A percentile compares a stretch with the other conserved stretches of the same genome.
phyloP scores from a whole-genome alignment of 2,329 filamentous ascomycete genomes.

The Ascocoryne sarcoides region DNA sequence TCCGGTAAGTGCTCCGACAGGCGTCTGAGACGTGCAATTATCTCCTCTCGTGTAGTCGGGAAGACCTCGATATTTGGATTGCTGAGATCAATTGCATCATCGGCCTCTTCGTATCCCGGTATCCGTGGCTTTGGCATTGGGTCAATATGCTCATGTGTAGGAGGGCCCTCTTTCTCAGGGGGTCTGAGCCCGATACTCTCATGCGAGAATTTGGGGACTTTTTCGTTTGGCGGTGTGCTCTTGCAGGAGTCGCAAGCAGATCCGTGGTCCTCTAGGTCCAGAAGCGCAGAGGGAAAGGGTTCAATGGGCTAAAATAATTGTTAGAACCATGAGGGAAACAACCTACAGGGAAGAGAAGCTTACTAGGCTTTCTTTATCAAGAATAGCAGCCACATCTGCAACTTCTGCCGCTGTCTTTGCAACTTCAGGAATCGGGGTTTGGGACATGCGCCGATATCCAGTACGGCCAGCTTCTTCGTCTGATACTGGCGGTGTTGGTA shows the following conservation, averaged over 20 bases:
- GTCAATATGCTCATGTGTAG: not conserved
- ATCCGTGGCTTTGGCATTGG: not conserved
- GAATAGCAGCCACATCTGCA: slow-evolving; percentile 33
- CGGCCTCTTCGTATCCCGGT: not conserved
- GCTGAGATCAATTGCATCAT: slow-evolving; percentile 16
- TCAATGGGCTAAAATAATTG: not conserved
- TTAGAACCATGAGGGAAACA: no score
- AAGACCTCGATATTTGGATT: slow-evolving; percentile 25
- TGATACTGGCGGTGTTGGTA: slow-evolving; percentile 27
- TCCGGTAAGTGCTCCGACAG: slow-evolving; percentile 19
- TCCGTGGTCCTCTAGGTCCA: not conserved
- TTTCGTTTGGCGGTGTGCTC: slow-evolving; percentile 21
- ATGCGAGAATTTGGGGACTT: slow-evolving; percentile 25
- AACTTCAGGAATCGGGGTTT: slow-evolving; percentile 34
- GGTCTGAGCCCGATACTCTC: slow-evolving; percentile 13
- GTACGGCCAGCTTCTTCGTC: slow-evolving; percentile 28
- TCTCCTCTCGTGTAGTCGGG: slow-evolving; percentile 20
- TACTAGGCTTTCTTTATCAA: slow-evolving; percentile 14
- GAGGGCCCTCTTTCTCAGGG: slow-evolving; percentile 11
- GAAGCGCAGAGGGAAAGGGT: not conserved
- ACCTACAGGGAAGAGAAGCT: no score
- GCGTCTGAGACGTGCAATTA: slow-evolving; percentile 18
- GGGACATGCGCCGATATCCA: slow-evolving; percentile 30
- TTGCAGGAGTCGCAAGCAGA: not conserved
- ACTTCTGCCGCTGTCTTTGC: slow-evolving; percentile 37